A percentile compares a stretch with the other conserved stretches of the same genome.
These are phyloP conservation scores for Wickerhamiella brachini DNA, from an alignment of 805 yeast species.

Conservation along the genomic window DNA sequence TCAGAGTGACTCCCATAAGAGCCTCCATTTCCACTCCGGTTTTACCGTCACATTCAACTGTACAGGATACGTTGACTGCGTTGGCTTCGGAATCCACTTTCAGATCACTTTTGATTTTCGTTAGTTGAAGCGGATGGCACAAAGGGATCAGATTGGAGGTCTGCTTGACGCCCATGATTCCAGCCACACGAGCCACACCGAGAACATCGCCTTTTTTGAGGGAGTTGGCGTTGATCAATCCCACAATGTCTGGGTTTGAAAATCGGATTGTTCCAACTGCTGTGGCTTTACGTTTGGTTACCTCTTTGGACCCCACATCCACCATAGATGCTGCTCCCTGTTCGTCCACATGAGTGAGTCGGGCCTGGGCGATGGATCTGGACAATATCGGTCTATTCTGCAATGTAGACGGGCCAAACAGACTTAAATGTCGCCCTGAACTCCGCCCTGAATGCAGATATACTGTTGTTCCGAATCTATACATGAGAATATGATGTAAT, in stretches of 20 bases:
- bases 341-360: conserved; percentile 29
- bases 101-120: conserved; percentile 29
- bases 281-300: conserved; percentile 31
- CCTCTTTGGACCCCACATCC: conserved; percentile 29
- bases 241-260: conserved; percentile 23
- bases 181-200: conserved; percentile 35
- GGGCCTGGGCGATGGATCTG: too few relatives aligned
- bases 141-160: conserved; percentile 36
- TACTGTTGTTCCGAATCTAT: background rate
- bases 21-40: conserved; percentile 53
- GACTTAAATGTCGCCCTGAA: too few relatives aligned
- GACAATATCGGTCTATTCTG: too few relatives aligned
- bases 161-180: conserved; percentile 38
- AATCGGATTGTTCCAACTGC: conserved; percentile 33
- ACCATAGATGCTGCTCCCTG: conserved; percentile 38
- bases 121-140: conserved; percentile 35
- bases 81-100: conserved; percentile 13
- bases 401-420: too few relatives aligned
- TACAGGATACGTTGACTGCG: conserved; percentile 24
- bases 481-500: background rate
- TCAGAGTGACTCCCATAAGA: conserved; percentile 31
- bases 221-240: conserved; percentile 25
- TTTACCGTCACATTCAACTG: conserved; percentile 34
- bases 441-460: background rate
- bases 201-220: conserved; percentile 42